Base-by-base conservation (phyloP, 1,284 basidiomycete genomes). In the Earliella scabrosa region DNA sequence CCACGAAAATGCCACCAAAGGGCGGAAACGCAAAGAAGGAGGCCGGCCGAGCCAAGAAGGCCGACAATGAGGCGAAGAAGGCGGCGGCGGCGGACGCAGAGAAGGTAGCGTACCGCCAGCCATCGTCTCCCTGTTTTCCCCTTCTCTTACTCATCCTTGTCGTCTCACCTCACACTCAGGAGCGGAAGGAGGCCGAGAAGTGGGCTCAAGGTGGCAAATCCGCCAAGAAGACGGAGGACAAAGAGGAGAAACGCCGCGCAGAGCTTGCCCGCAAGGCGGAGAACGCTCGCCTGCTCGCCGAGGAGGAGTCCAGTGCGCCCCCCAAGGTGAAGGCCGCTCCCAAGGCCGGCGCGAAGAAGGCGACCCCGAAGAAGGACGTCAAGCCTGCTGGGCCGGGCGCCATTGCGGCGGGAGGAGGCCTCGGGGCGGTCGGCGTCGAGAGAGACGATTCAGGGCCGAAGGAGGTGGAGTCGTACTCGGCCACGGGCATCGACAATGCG, bases 1-100 rank as follows among this genome's bases (percentile, higher is more conserved):
- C 34, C 10, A 38, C 35, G 11, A 14, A 11, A 10, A 95, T 95
- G 93, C 73, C 93, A 56, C 93, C 93, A 1, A 92, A 90, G 70
- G 91, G 90, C 67, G 86, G 82, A 66, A 95, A 94, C 79, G 80
- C 91, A 61, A 96, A 95, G 85, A 95, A 95, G 72, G 93, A 95
- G 71, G 75, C 84, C 29, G 93, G 93, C 2, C 75, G 90, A 45
- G 91, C 95, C 1, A 94, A 93, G 74, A 98, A 98, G 76, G 93
- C 93, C 6, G 95, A 97, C 71, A 96, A 95, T 73, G 93, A 95
- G 72, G 81, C 86, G 21, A 85, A 90, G 81, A 90, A 90, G 73
- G 79, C 85, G 62, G 83, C 81, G 10, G 78, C 77, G 3, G 85
- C 79, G 0, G 78, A 78, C 6, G 78, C 77, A 8, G 87, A 85